Evolutionary conservation across 306 rosid species (phyloP).

Genomic region (Hippophae rhamnoides): DNA sequence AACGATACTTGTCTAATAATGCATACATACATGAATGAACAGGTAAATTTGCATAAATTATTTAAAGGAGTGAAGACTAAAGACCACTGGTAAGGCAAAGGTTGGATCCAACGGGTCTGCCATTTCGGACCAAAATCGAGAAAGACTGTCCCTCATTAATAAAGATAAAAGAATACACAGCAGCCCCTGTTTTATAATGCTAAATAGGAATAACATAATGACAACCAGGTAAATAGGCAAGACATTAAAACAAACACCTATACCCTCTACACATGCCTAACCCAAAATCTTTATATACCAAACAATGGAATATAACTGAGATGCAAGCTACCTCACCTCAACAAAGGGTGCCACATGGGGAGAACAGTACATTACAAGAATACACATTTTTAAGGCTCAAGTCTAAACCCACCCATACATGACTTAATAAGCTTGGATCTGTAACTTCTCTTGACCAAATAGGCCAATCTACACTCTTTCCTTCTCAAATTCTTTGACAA

Average conservation of each 20-base stretch:
- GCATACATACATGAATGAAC: too few species aligned
- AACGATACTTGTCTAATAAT: too few species aligned
- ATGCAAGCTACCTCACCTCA: slow-evolving; percentile 15
- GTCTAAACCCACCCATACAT: neutral
- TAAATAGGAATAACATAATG: neutral
- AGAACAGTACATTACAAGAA: neutral
- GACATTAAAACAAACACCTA: slow-evolving; percentile 16
- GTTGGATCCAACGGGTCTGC: too few species aligned
- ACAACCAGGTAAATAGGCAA: slow-evolving; percentile 10
- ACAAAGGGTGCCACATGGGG: neutral
- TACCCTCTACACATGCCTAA: slow-evolving; percentile 26
- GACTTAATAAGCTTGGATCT: slow-evolving; percentile 3
- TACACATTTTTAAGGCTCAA: neutral
- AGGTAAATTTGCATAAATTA: too few species aligned
- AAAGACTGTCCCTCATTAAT: neutral
- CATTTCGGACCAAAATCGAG: slow-evolving; percentile 5
- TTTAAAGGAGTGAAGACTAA: too few species aligned
- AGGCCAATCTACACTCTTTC: neutral
- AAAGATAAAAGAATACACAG: slow-evolving; percentile 7
- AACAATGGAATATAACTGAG: slow-evolving; percentile 14
- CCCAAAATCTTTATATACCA: slow-evolving; percentile 26
- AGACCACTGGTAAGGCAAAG: too few species aligned
- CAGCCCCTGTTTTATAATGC: neutral
- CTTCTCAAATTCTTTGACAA: slow-evolving; percentile 3
- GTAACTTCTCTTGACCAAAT: slow-evolving; percentile 1